Percentiles rank a stretch among this genome's conserved stretches.
Conservation (phyloP, 805 yeast species). For the Diddensiella santjacobensis region DNA sequence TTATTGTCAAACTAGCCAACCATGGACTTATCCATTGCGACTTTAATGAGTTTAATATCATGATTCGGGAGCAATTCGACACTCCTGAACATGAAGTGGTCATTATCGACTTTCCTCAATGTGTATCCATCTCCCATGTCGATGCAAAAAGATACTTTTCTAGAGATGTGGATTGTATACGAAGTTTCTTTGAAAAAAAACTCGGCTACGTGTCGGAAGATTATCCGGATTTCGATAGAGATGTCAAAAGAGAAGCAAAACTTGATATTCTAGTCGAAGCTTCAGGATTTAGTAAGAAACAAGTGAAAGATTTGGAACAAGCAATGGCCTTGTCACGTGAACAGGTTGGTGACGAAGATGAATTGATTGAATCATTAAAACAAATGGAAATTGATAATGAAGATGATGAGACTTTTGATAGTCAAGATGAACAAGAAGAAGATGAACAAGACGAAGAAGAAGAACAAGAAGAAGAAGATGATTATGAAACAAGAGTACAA, state of each 20-base stretch:
- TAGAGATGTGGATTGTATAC: slow-evolving; percentile 89
- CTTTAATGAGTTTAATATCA: slow-evolving; percentile 93
- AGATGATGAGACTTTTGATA: slow-evolving; percentile 38
- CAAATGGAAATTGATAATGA: slow-evolving; percentile 41
- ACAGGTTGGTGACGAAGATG: slow-evolving; percentile 39
- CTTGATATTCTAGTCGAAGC: slow-evolving; percentile 89
- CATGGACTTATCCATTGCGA: slow-evolving; percentile 96
- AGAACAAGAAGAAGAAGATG: slow-evolving; percentile 32
- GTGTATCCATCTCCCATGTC: slow-evolving; percentile 85
- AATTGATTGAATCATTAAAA: slow-evolving; percentile 33
- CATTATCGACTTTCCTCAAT: slow-evolving; percentile 97
- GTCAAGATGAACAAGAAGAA: slow-evolving; percentile 34
- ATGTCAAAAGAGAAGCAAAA: slow-evolving; percentile 61
- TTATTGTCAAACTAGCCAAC: slow-evolving; percentile 77
- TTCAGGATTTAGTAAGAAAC: slow-evolving; percentile 71
- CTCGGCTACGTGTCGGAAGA: slow-evolving; percentile 75
- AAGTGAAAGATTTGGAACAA: slow-evolving; percentile 63
- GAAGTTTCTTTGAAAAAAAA: slow-evolving; percentile 75
- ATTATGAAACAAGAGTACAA: slow-evolving; percentile 40
- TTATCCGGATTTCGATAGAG: slow-evolving; percentile 77
- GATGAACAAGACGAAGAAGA: slow-evolving; percentile 36
- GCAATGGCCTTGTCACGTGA: slow-evolving; percentile 53
- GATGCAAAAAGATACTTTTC: slow-evolving; percentile 87
- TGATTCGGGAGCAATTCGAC: slow-evolving; percentile 56
- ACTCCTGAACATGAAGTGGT: slow-evolving; percentile 64